These are phyloP conservation scores for Russula foetens DNA, from an alignment of 768 basidiomycete species.

Conservation along the genomic window DNA sequence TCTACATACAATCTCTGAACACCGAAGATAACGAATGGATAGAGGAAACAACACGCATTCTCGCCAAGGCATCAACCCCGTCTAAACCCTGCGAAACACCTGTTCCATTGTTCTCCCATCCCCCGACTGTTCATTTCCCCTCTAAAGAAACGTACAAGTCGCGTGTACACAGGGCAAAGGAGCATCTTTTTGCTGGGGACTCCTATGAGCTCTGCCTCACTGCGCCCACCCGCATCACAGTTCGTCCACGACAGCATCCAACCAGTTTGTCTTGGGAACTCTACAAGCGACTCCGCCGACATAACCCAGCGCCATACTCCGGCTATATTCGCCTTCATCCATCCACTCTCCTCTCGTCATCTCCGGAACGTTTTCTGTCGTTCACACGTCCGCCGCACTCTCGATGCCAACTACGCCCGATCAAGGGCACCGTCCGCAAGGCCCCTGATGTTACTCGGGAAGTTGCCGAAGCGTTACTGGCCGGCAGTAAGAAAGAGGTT, in stretches of 20 bases:
- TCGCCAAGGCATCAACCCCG: constrained; percentile 24
- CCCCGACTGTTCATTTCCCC: constrained; percentile 41
- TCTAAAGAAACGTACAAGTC: constrained; percentile 53
- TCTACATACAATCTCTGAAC: constrained; percentile 59
- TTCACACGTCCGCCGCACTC: constrained; percentile 58
- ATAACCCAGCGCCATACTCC: constrained; percentile 87
- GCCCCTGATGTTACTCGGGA: constrained; percentile 53
- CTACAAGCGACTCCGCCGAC: constrained; percentile 59
- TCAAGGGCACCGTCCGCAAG: constrained; percentile 87
- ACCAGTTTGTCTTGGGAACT: constrained; percentile 58
- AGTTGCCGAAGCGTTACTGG: constrained; percentile 54
- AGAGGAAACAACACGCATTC: constrained; percentile 30
- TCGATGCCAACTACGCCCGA: constrained; percentile 79
- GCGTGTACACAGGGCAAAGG: constrained; percentile 62
- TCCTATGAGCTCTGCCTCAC: constrained; percentile 94
- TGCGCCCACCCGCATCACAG: constrained; percentile 51
- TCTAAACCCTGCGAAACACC: neutral
- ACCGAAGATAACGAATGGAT: constrained; percentile 58
- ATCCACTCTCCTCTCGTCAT: constrained; percentile 74
- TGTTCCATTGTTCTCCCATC: constrained; percentile 1
- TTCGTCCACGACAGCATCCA: constrained; percentile 24
- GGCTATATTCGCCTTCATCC: constrained; percentile 73
- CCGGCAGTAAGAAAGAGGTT: constrained; percentile 75
- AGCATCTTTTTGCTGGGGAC: constrained; percentile 72
- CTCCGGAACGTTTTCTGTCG: constrained; percentile 87